Percentiles rank a stretch among this genome's conserved stretches.
phyloP scores from a whole-genome alignment of 202 grass and related monocot species.

The Eragrostis tef region DNA sequence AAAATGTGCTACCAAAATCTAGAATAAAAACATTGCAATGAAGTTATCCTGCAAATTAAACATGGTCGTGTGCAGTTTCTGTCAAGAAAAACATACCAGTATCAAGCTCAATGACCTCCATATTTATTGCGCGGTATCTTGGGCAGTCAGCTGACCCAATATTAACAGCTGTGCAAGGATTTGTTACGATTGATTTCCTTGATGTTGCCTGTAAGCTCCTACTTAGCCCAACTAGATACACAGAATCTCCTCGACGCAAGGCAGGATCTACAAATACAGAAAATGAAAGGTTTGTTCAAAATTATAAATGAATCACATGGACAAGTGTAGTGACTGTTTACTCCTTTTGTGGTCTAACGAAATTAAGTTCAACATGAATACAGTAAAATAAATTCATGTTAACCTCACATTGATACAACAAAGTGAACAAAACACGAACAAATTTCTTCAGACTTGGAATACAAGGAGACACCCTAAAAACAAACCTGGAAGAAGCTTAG shows the following conservation, averaged over 20 bases:
- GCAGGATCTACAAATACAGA: conserved; percentile 69
- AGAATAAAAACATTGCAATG: conserved; percentile 42
- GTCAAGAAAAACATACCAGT: conserved; percentile 67
- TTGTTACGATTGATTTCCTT: conserved; percentile 95
- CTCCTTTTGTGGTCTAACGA: not conserved
- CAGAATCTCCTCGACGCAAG: conserved; percentile 91
- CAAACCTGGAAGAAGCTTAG: conserved; percentile 96
- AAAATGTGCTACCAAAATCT: conserved; percentile 99
- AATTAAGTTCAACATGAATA: conserved; percentile 3
- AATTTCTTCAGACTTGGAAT: conserved; percentile 11
- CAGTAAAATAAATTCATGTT: not conserved
- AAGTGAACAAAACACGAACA: not conserved
- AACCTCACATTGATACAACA: not conserved
- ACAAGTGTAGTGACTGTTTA: conserved; percentile 2
- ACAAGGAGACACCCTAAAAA: conserved; percentile 19
- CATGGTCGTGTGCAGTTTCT: conserved; percentile 18
- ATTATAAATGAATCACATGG: not conserved
- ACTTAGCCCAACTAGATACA: conserved; percentile 90
- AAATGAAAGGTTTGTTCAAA: conserved; percentile 33
- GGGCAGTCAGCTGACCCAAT: conserved; percentile 97
- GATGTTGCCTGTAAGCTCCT: conserved; percentile 96
- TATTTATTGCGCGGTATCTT: conserved; percentile 92
- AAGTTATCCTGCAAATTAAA: conserved; percentile 29
- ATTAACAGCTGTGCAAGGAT: conserved; percentile 97
- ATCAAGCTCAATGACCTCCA: conserved; percentile 99